Conservation (phyloP, 306 rosid genomes). For the Potentilla sterilis region DNA sequence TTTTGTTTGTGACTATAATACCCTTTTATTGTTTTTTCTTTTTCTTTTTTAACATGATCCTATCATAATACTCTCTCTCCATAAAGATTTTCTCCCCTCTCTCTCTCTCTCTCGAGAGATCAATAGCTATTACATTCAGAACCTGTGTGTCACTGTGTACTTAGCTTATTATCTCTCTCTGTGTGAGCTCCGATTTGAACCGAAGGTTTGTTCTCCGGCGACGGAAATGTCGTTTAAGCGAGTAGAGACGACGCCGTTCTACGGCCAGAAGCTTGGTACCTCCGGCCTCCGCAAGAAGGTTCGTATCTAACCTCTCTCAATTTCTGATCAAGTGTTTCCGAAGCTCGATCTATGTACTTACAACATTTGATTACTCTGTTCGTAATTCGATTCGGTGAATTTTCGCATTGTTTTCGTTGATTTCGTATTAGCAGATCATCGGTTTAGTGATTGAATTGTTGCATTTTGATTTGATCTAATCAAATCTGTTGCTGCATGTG, state of each 20-base stretch:
- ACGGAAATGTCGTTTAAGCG: slow-evolving; percentile 54
- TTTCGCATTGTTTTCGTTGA: background rate
- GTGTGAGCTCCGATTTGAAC: slow-evolving; percentile 4
- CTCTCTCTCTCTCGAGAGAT: too few relatives aligned
- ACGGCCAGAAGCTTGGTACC: slow-evolving; percentile 99
- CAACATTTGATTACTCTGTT: background rate
- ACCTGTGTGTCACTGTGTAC: too few relatives aligned
- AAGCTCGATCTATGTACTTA: background rate
- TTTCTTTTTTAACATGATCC: too few relatives aligned
- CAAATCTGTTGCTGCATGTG: slow-evolving; percentile 11
- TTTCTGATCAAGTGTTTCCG: slow-evolving; percentile 1
- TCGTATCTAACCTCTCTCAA: background rate
- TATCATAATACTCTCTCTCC: too few relatives aligned
- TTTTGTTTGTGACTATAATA: too few relatives aligned
- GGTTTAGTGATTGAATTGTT: slow-evolving; percentile 22
- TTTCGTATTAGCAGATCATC: slow-evolving; percentile 6
- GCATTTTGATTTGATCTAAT: slow-evolving; percentile 32
- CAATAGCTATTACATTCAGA: too few relatives aligned
- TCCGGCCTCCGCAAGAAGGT: slow-evolving; percentile 99
- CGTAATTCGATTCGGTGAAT: slow-evolving; percentile 12
- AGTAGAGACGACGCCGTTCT: slow-evolving; percentile 65
- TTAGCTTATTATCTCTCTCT: too few relatives aligned
- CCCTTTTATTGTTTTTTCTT: too few relatives aligned
- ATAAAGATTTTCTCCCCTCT: too few relatives aligned
- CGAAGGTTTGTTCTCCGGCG: background rate